Conservation (phyloP, 805 yeast species). For the Candida sakaeoensis region DNA sequence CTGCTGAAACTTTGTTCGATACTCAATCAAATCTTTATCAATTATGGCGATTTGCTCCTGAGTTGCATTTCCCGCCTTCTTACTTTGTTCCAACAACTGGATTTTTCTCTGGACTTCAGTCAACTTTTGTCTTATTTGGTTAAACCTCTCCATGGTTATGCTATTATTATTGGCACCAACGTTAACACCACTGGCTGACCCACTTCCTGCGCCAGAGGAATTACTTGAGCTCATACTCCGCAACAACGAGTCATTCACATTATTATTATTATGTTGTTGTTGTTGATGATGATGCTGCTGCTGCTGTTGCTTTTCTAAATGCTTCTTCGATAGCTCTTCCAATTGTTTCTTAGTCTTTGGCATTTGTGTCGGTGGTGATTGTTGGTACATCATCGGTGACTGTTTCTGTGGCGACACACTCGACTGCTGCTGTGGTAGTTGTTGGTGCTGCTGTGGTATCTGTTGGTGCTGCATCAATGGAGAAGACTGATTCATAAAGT, state of each 20-base stretch:
- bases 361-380: conserved; percentile 6
- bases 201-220: conserved; percentile 8
- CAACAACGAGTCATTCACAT: background rate
- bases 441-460: too few relatives aligned
- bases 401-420: conserved; percentile 6
- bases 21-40: conserved; percentile 47
- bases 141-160: conserved; percentile 37
- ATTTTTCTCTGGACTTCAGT: conserved; percentile 49
- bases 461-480: conserved; percentile 10
- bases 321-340: conserved; percentile 5
- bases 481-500: conserved; percentile 5
- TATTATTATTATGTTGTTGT: too few relatives aligned
- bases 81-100: conserved; percentile 47
- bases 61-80: conserved; percentile 39
- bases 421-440: conserved; percentile 7
- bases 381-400: conserved; percentile 8
- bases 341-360: conserved; percentile 3
- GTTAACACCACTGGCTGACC: conserved; percentile 1
- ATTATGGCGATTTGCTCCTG: conserved; percentile 43
- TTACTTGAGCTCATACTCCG: conserved; percentile 5
- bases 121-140: conserved; percentile 43
- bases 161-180: conserved; percentile 14
- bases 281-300: conserved; percentile 6
- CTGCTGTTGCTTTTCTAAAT: conserved; percentile 6
- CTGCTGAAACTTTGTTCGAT: conserved; percentile 44